phyloP scores from a whole-genome alignment of 352 stramenopile genomes.

The Phytopythium boreale region DNA sequence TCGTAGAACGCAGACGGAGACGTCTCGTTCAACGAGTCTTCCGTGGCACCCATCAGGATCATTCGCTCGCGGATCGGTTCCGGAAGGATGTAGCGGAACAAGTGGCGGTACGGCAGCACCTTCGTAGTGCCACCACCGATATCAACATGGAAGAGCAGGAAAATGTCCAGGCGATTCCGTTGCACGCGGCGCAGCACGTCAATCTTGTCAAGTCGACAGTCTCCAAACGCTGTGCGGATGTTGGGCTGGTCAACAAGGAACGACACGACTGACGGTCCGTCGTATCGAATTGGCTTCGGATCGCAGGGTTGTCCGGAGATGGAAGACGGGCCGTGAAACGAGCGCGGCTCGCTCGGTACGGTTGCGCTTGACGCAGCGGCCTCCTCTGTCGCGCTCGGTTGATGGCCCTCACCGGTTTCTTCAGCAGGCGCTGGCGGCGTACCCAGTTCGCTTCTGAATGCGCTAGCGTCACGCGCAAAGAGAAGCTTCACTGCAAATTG shows the following conservation, averaged over 20 bases:
- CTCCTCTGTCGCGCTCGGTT: not conserved
- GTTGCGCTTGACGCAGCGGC: conserved; percentile 1
- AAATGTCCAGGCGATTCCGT: conserved; percentile 60
- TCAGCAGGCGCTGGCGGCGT: conserved; percentile 16
- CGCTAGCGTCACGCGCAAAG: conserved; percentile 45
- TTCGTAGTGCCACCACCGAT: conserved; percentile 41
- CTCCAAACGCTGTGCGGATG: conserved; percentile 74
- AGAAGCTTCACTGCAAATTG: conserved; percentile 60
- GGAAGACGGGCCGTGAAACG: conserved; percentile 17
- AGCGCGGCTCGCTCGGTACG: conserved; percentile 10
- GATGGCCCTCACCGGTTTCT: conserved; percentile 16
- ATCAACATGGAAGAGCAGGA: conserved; percentile 76
- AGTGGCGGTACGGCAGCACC: conserved; percentile 61
- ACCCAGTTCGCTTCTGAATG: conserved; percentile 37
- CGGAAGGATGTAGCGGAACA: conserved; percentile 79
- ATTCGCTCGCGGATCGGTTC: conserved; percentile 60
- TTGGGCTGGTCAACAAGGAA: conserved; percentile 62
- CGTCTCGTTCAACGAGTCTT: conserved; percentile 68
- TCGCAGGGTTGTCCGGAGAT: conserved; percentile 15
- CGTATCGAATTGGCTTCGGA: conserved; percentile 60
- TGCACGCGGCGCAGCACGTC: conserved; percentile 62
- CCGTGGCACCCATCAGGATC: conserved; percentile 58
- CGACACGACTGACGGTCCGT: conserved; percentile 59
- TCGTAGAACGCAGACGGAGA: conserved; percentile 64
- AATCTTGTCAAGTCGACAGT: conserved; percentile 81